Evolutionary conservation across 148 eudicot genomes (phyloP), one percentile per base, ranked within the genome.

Genomic region (Heliamphora exappendiculata): DNA sequence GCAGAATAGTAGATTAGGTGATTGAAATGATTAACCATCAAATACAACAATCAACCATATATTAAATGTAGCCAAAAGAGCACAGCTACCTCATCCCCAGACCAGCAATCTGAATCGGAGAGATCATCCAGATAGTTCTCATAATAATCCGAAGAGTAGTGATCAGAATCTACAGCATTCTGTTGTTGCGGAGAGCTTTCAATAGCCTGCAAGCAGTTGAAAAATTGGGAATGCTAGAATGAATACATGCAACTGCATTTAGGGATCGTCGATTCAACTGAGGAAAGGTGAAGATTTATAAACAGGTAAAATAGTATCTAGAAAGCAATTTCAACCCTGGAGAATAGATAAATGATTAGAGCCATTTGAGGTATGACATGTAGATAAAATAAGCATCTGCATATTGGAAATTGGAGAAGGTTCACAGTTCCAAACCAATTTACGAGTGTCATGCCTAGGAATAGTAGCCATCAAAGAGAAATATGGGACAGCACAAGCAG

Each of bases 131-230:
- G 60, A 75, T 81, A 36, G 50, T 73, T 87, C 73, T 92, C 94
- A 17, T 87, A 82, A 76, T 85, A 86, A 49, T 89, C 97, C 0
- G 97, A 90, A 76, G 94, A 90, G 84, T 79, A 76, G 24, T 82
- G 83, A 81, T 86, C 87, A 75, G 84, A 81, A 68, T 83, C 76
- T 16, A 53, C 82, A 79, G 77, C 76, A 78, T 58, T 67, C 75
- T 77, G 84, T 74, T 34, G 72, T 17, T 69, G 58, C 20, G 79
- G 81, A 79, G 83, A 81, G 42, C 71, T 82, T 69, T 83, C 88
- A 76, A 85, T 73, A 76, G 81, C 90, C 92, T 92, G 78, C 74
- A 78, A 71, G 26, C 75, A 55, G 68, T 59, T 36, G 70, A 51
- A 45, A 65, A 28, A 59, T 28, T 57, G 68, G 39, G 13, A 53